Conservation (phyloP, 345 rosid species). For the Dovyalis caffra region DNA sequence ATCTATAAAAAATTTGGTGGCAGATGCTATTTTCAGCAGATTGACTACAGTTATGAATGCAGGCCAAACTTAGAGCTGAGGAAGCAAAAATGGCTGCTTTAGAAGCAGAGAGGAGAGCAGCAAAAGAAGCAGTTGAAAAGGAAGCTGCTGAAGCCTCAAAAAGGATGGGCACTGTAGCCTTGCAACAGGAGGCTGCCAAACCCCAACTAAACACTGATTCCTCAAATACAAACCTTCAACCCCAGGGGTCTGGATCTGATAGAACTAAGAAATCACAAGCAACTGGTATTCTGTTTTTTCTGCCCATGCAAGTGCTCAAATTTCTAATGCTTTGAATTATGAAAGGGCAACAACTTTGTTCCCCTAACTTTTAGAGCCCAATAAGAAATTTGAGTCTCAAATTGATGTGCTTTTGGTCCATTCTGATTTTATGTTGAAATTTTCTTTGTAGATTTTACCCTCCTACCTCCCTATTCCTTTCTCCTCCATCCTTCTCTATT, state of each 20-base stretch:
- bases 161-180: slow-evolving; percentile 26
- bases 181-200: slow-evolving; percentile 29
- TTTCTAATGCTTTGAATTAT: neutral
- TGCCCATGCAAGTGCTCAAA: neutral
- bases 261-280: slow-evolving; percentile 28
- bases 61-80: slow-evolving; percentile 70
- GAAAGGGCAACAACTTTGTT: no score
- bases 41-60: slow-evolving; percentile 26
- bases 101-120: slow-evolving; percentile 70
- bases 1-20: neutral
- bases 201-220: slow-evolving; percentile 17
- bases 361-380: neutral
- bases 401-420: neutral
- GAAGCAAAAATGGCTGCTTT: slow-evolving; percentile 62
- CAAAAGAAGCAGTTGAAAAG: slow-evolving; percentile 59
- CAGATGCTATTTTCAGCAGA: neutral
- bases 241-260: slow-evolving; percentile 27
- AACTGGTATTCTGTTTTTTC: slow-evolving; percentile 36
- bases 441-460: neutral
- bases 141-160: slow-evolving; percentile 46
- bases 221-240: slow-evolving; percentile 31
- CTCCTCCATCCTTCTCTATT: neutral
- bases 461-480: neutral
- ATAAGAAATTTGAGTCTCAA: neutral
- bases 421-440: neutral